Percentiles rank a stretch among this genome's conserved stretches.
Evolutionary conservation across 2,329 filamentous ascomycete species (phyloP).

Genomic region (Penicillium decumbens): DNA sequence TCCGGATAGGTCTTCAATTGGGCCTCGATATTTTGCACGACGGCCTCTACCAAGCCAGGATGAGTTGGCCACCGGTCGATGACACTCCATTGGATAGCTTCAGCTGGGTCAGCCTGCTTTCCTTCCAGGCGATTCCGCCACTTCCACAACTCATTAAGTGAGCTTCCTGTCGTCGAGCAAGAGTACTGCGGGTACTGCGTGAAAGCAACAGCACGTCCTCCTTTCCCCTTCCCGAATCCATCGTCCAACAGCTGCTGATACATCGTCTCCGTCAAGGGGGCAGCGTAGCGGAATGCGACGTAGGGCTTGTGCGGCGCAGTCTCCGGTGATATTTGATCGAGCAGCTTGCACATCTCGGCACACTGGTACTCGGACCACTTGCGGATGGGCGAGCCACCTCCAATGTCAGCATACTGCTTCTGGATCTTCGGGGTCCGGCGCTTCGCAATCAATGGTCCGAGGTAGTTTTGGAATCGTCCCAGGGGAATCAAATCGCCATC

Average conservation of each 20-base stretch:
- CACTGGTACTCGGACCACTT: conserved; percentile 97
- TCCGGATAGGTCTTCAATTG: conserved; percentile 79
- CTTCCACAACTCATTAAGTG: conserved; percentile 95
- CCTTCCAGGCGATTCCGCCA: conserved; percentile 84
- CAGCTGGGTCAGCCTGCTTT: conserved; percentile 58
- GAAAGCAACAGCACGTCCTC: conserved; percentile 92
- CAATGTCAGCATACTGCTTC: conserved; percentile 91
- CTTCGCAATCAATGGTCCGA: conserved; percentile 80
- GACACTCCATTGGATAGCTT: conserved; percentile 88
- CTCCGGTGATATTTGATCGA: conserved; percentile 85
- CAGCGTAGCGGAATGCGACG: conserved; percentile 91
- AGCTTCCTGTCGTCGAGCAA: conserved; percentile 94
- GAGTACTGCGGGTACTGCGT: conserved; percentile 99
- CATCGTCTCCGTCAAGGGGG: conserved; percentile 90
- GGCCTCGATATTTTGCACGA: conserved; percentile 85
- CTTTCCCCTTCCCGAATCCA: conserved; percentile 82
- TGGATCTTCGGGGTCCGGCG: conserved; percentile 93
- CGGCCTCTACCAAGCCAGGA: conserved; percentile 80
- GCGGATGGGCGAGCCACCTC: conserved; percentile 93
- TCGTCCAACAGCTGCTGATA: conserved; percentile 78
- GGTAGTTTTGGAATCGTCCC: conserved; percentile 80
- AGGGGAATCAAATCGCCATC: conserved; percentile 95
- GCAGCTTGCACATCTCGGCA: conserved; percentile 92
- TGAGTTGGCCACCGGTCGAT: conserved; percentile 98
- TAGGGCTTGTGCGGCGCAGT: conserved; percentile 97